These are phyloP conservation scores for Blastobotrys proliferans DNA, from an alignment of 1,139 yeast genomes.

Conservation along the genomic window DNA sequence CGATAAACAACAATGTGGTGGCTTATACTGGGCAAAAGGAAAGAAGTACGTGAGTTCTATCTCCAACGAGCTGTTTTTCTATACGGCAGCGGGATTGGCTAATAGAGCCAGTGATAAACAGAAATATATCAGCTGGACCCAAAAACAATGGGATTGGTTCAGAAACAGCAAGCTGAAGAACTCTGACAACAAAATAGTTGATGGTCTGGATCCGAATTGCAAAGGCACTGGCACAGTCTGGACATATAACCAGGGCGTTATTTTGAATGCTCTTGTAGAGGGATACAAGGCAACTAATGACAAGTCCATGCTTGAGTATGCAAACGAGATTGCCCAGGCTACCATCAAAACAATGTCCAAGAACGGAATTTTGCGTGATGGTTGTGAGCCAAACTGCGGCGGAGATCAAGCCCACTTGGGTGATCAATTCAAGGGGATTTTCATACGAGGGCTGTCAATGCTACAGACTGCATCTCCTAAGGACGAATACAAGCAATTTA, in stretches of 20 bases:
- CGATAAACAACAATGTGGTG: conserved; percentile 18
- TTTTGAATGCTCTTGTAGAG: conserved; percentile 19
- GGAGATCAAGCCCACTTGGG: too few species aligned
- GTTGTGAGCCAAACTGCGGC: conserved; percentile 18
- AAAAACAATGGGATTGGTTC: conserved; percentile 18
- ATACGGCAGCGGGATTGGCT: conserved; percentile 16
- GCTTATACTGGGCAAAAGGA: conserved; percentile 18
- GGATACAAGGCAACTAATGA: conserved; percentile 11
- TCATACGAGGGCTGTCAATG: conserved; percentile 16
- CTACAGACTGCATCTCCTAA: conserved; percentile 5
- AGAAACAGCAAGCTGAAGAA: conserved; percentile 15
- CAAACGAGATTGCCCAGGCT: conserved; percentile 14
- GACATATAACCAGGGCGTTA: conserved; percentile 21
- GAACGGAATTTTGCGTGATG: conserved; percentile 16
- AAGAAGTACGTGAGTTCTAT: conserved; percentile 19
- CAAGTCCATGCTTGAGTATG: conserved; percentile 10
- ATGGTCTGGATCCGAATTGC: conserved; percentile 16
- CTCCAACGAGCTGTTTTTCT: conserved; percentile 19
- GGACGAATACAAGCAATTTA: conserved; percentile 1
- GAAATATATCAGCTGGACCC: conserved; percentile 16
- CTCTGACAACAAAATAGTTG: conserved; percentile 14
- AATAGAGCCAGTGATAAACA: conserved; percentile 12
- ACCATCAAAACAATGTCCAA: conserved; percentile 11
- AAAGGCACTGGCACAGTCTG: conserved; percentile 15
- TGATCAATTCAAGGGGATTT: conserved; percentile 18